Base-by-base conservation (phyloP, 805 yeast species). In the Zygosaccharomyces gambellarensis region DNA sequence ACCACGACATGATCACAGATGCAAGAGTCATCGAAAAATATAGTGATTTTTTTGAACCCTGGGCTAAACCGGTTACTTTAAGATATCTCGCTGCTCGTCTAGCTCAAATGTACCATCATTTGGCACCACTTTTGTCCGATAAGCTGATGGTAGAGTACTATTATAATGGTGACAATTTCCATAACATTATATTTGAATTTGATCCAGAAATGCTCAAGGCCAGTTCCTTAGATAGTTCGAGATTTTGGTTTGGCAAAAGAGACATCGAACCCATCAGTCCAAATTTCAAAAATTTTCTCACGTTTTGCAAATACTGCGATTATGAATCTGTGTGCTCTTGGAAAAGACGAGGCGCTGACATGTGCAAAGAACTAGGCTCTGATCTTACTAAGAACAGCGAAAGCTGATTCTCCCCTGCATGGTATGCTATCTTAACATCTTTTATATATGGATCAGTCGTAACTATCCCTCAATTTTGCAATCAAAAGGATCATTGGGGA, bases 201-300 rank as follows among this genome's bases (percentile, higher is more conserved):
- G 68, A 74, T 43, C 57, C 60, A 4, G 44, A 53, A 0, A 58
- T 52, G 10, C 57, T 79, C 2, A 52, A 65, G 1, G 31, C 54
- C 2, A 61, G 68, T 6, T 61, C 77, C 2, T 40, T 53, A 0
- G 54, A 62, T 9, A 71, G 81, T 2, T 55, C 77, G 45, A 59
- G 60, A 22, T 77, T 81, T 53, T 85, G 90, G 90, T 69, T 71
- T 56, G 90, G 90, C 0, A 56, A 64, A 29, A 65, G 85, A 41
- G 62, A 61, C 3, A 86, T 87, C 1, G 59, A 57, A 28, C 75
- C 74, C 5, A 71, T 78, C 3, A 57, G 61, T 7, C 68, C 63
- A 12, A 71, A 71, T 0, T 46, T 55, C 11, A 49, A 53, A 30
- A 72, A 77, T 63, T 54, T 67, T 54, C 47, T 61, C 21, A 54